Evolutionary conservation across 2,329 filamentous ascomycete species (phyloP).

Genomic region (Colletotrichum sp.): DNA sequence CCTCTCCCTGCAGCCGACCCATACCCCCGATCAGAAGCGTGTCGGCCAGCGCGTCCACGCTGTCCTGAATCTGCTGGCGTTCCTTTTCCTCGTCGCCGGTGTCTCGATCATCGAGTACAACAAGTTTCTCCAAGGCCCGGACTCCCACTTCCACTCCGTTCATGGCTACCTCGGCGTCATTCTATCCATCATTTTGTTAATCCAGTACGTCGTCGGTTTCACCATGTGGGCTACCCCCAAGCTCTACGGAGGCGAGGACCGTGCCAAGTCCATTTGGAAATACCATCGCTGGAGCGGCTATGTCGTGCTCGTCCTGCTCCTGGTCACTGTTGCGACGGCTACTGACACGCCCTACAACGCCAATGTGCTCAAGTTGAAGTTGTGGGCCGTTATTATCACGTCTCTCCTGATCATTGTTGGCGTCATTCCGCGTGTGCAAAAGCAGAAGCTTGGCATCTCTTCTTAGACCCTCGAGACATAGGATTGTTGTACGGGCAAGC

Average conservation of each 20-base stretch:
- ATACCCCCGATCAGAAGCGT: slow-evolving; percentile 75
- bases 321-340: slow-evolving; percentile 77
- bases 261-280: slow-evolving; percentile 86
- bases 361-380: slow-evolving; percentile 70
- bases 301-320: slow-evolving; percentile 68
- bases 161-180: slow-evolving; percentile 85
- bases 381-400: slow-evolving; percentile 77
- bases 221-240: slow-evolving; percentile 79
- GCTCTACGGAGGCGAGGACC: slow-evolving; percentile 79
- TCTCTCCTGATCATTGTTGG: slow-evolving; percentile 72
- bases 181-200: slow-evolving; percentile 71
- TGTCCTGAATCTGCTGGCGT: slow-evolving; percentile 68
- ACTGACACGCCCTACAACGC: slow-evolving; percentile 78
- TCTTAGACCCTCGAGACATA: not conserved
- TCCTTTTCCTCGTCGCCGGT: slow-evolving; percentile 67
- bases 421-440: slow-evolving; percentile 78
- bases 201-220: slow-evolving; percentile 81
- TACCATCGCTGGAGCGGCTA: slow-evolving; percentile 87
- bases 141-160: slow-evolving; percentile 77
- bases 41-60: slow-evolving; percentile 68
- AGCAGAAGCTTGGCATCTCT: slow-evolving; percentile 74
- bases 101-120: slow-evolving; percentile 81
- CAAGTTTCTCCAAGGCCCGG: slow-evolving; percentile 69
- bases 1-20: slow-evolving; percentile 86
- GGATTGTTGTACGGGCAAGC: not conserved